Base-by-base conservation (phyloP, 495 filamentous ascomycete genomes). In the Penicillium alfredii region DNA sequence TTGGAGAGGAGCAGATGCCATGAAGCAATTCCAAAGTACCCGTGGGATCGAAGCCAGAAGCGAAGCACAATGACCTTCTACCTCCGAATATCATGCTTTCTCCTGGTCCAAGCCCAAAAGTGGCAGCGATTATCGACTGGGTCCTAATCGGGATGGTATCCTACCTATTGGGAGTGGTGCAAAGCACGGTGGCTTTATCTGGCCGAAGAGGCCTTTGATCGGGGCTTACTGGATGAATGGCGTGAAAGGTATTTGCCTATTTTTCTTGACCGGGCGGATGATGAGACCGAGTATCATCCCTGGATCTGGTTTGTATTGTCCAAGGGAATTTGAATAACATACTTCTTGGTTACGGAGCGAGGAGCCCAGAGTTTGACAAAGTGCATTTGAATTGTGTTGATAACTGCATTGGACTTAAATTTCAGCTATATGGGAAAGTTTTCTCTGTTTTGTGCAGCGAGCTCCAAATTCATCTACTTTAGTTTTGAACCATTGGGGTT, bases 91-190 rank as follows among this genome's bases (percentile, higher is more conserved):
- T 69, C 40, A 27, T 69, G 25, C 27, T 66, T 22, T 49, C 63
- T 12, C 30, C 48, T 10, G 50, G 45, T 6, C 21, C 33, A 32
- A 58, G 53, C 34, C 53, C 55, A 22, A 40, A 22, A 18, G 43
- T 68, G 26, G 29, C 60, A 5, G 52, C 57, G 1, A 53, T 68
- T 34, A 41, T 69, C 49, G 63, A 67, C 40, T 69, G 61, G 63
- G 55, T 35, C 25, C 61, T n/a, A 67, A 42, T 31, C 55, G 12
- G 63, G 65, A 11, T 69, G 63, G 66, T 66, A 66, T 52, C 63
- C 62, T 12, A 56, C 60, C 12, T 66, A 68, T 42, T 69, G 63
- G 66, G 62, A 69, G 49, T 64, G 64, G 44, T 67, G 60, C 39
- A 67, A 66, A 43, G 55, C 56, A 27, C 38, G 38, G 13, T 36